These are phyloP conservation scores for Bauhinia variegata DNA, from an alignment of 306 rosid species.

Conservation along the genomic window DNA sequence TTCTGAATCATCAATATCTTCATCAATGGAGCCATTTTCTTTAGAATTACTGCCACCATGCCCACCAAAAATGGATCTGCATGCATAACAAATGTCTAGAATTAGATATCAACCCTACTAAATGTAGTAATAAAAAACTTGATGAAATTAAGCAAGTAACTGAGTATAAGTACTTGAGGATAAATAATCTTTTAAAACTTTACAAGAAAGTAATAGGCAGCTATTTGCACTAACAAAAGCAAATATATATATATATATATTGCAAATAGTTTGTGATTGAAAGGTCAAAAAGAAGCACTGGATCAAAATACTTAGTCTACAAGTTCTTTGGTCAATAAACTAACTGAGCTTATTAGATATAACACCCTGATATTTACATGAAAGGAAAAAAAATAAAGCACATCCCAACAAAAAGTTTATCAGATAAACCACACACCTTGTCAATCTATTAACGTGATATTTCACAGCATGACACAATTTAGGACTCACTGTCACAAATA, in stretches of 20 bases:
- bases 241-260: too few species aligned
- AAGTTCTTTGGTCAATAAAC: too few species aligned
- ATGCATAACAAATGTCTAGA: neutral
- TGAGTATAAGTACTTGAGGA: neutral
- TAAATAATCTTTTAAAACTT: neutral
- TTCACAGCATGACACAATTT: constrained; percentile 73
- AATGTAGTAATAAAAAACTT: neutral
- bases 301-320: too few species aligned
- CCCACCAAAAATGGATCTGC: constrained; percentile 52
- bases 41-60: constrained; percentile 10
- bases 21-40: constrained; percentile 36
- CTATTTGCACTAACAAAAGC: too few species aligned
- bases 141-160: too few species aligned
- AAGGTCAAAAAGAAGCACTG: too few species aligned
- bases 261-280: too few species aligned
- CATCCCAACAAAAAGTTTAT: neutral
- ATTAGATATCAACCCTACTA: neutral
- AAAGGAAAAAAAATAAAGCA: constrained; percentile 1
- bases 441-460: constrained; percentile 63
- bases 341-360: too few species aligned
- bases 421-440: constrained; percentile 51
- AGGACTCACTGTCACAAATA: constrained; percentile 84
- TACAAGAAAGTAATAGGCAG: too few species aligned
- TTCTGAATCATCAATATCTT: constrained; percentile 53
- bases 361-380: neutral